Conservation (phyloP, 768 basidiomycete genomes). For the Cystobasidium onofrii region DNA sequence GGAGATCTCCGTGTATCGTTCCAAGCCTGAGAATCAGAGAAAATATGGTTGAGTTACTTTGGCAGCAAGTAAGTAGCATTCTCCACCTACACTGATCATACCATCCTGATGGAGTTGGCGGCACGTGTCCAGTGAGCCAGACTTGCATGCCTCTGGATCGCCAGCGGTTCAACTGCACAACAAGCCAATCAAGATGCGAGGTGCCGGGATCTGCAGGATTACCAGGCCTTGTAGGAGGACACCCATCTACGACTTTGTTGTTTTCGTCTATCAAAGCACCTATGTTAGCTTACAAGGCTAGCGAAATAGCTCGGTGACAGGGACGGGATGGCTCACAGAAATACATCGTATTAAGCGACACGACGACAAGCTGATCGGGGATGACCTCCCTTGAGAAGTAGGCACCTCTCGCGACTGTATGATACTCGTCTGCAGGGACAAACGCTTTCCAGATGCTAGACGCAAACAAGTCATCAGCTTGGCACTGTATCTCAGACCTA, state of each 20-base stretch:
- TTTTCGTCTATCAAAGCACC: conserved; percentile 1
- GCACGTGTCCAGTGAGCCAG: conserved; percentile 64
- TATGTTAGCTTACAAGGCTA: not conserved
- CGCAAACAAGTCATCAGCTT: not conserved
- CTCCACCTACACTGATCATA: conserved; percentile 46
- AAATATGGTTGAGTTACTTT: not conserved
- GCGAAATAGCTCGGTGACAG: not conserved
- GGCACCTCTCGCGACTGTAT: conserved; percentile 78
- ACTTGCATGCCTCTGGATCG: conserved; percentile 64
- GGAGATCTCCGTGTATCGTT: conserved; percentile 50
- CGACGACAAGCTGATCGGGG: conserved; percentile 60
- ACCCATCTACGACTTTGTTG: conserved; percentile 43
- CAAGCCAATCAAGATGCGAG: conserved; percentile 79
- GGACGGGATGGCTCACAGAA: conserved; percentile 57
- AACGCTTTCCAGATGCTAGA: conserved; percentile 69
- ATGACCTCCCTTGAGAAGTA: conserved; percentile 76
- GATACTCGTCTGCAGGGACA: conserved; percentile 58
- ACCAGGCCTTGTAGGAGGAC: conserved; percentile 46
- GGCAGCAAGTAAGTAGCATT: no score
- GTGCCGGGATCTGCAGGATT: conserved; percentile 68
- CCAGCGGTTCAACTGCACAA: conserved; percentile 66
- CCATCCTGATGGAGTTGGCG: conserved; percentile 69
- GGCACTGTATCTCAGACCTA: not conserved
- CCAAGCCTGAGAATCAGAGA: conserved; percentile 11
- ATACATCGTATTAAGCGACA: conserved; percentile 82